Evolutionary conservation across 345 rosid genomes (phyloP).

Genomic region (Leavenworthia alabamica): DNA sequence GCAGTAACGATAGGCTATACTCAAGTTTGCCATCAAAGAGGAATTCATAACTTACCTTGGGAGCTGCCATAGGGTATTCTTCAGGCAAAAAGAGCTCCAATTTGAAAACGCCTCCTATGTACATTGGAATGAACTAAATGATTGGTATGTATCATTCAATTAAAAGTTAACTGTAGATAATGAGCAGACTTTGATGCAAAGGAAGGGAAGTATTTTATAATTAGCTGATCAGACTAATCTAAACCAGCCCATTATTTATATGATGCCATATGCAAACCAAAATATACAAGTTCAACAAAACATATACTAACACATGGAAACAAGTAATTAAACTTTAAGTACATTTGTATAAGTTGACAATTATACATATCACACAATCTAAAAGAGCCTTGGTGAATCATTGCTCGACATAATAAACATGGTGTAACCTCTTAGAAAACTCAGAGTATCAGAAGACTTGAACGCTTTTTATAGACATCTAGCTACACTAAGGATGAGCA

Average conservation of each 20-base stretch:
- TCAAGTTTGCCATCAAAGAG: neutral
- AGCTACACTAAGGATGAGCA: neutral
- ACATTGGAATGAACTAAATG: constrained; percentile 14
- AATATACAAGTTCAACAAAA: neutral
- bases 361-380: neutral
- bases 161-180: too few relatives aligned
- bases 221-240: too few relatives aligned
- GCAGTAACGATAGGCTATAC: neutral
- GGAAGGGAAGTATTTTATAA: too few relatives aligned
- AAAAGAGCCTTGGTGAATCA: neutral
- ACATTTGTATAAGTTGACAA: neutral
- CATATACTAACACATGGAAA: neutral
- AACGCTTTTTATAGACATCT: neutral
- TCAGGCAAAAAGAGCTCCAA: constrained; percentile 98
- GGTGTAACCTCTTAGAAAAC: neutral
- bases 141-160: too few relatives aligned
- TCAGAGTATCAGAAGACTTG: neutral
- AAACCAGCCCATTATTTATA: too few relatives aligned
- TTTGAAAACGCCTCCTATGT: constrained; percentile 97
- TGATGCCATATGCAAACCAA: too few relatives aligned
- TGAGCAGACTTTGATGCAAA: too few relatives aligned
- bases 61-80: constrained; percentile 99
- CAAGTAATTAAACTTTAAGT: neutral
- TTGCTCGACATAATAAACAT: neutral
- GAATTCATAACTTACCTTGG: constrained; percentile 49